phyloP scores from a whole-genome alignment of 2,329 filamentous ascomycete genomes.

The Colletotrichum viniferum region DNA sequence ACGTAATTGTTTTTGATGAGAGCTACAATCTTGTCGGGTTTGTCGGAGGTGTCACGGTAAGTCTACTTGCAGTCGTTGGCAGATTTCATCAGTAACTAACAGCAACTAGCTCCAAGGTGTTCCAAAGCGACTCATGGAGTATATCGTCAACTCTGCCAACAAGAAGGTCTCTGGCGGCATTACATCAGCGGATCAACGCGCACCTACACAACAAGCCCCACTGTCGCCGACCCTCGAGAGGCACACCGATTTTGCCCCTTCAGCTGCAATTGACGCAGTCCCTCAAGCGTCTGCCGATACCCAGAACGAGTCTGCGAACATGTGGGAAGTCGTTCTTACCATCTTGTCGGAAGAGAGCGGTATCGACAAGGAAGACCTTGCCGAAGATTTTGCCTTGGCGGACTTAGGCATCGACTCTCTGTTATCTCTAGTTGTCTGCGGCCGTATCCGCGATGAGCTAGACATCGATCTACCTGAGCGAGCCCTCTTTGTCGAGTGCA shows the following conservation, averaged over 20 bases:
- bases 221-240: neutral
- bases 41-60: neutral
- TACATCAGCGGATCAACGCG: slow-evolving; percentile 43
- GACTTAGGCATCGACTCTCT: slow-evolving; percentile 67
- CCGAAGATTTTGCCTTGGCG: slow-evolving; percentile 6
- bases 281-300: neutral
- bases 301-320: neutral
- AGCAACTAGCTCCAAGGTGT: slow-evolving; percentile 63
- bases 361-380: neutral
- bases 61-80: fast-evolving
- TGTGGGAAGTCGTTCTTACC: neutral
- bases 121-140: slow-evolving; percentile 68
- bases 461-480: slow-evolving; percentile 57
- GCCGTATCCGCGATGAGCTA: slow-evolving; percentile 61
- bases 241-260: neutral
- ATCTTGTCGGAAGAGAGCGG: neutral
- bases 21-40: neutral
- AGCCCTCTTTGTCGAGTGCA: slow-evolving; percentile 54
- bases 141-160: slow-evolving; percentile 54
- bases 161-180: slow-evolving; percentile 46
- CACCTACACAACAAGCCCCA: neutral
- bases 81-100: neutral
- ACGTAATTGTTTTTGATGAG: neutral
- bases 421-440: slow-evolving; percentile 61
- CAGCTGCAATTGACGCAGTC: neutral